Base-by-base conservation (phyloP, 345 rosid species). In the Salix purpurea region DNA sequence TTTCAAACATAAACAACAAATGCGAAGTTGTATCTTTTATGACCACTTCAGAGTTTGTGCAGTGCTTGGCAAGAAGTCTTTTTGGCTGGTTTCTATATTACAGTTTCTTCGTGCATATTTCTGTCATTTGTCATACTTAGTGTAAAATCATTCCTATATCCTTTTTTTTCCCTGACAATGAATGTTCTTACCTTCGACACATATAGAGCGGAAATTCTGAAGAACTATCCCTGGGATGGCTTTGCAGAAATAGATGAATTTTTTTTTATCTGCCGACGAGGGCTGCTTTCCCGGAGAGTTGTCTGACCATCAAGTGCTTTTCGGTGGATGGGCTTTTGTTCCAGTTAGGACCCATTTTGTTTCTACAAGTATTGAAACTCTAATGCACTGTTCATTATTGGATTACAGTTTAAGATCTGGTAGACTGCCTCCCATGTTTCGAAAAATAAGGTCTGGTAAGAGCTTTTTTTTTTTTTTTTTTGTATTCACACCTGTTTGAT, bases 91-190 rank as follows among this genome's bases (percentile, higher is more conserved):
- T 72, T 71, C 69, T 65, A 69, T 80, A 77, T 75, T 72, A 36
- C 82, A 77, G 73, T 76, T 78, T 76, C 78, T 77, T 75, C 67
- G 48, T 50, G 40, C 80, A 70, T 64, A 71, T 56, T 79, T 37
- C 46, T 11, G 16, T 76, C 74, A 72, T 70, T 71, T 83, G 15
- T 77, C 34, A 58, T 77, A 68, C 75, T 69, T n/a, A 48, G 72
- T 76, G 72, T 76, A 67, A 66, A 76, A 46, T 67, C 72, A 32
- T 76, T 64, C 70, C 60, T 26, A 7, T 19, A 9, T 5, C 7
- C 12, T 42, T 37, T 18, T 60, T 68, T 39, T 19, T 26, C 21
- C 65, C 64, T 52, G 65, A 14, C 65, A 36, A 54, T 46, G 71
- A 56, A 40, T 67, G 36, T 61, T 42, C 58, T 74, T 23, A n/a